These are phyloP conservation scores for Ambrosia trifida DNA, from an alignment of 129 eudicot species.

Conservation along the genomic window DNA sequence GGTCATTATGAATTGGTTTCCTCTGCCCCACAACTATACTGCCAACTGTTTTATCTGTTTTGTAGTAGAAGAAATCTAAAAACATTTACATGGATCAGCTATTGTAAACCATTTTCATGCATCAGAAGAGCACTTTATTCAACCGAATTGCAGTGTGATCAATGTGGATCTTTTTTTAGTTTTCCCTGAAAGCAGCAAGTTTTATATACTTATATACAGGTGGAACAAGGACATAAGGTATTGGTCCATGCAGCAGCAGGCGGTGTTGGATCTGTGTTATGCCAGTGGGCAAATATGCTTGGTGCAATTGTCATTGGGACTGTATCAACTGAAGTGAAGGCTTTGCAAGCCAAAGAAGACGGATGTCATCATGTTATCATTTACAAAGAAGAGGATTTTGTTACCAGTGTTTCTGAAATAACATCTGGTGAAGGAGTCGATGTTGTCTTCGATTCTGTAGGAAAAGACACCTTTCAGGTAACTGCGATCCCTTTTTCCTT, in stretches of 20 bases:
- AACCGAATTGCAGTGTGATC: neutral
- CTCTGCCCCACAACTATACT: too few relatives aligned
- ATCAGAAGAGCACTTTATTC: neutral
- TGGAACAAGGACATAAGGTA: slow-evolving; percentile 68
- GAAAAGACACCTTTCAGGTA: slow-evolving; percentile 84
- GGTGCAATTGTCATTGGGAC: slow-evolving; percentile 85
- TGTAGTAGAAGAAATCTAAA: too few relatives aligned
- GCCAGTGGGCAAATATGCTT: slow-evolving; percentile 80
- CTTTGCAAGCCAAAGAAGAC: slow-evolving; percentile 76
- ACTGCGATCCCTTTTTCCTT: neutral
- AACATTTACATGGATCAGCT: neutral
- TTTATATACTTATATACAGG: slow-evolving; percentile 33
- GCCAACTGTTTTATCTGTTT: neutral
- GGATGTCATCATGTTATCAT: slow-evolving; percentile 76
- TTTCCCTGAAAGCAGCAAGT: slow-evolving; percentile 9
- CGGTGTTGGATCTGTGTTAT: slow-evolving; percentile 70
- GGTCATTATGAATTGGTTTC: too few relatives aligned
- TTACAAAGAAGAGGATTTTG: slow-evolving; percentile 76
- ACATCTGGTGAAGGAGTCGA: slow-evolving; percentile 75
- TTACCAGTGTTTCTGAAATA: slow-evolving; percentile 62
- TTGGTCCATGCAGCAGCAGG: slow-evolving; percentile 87
- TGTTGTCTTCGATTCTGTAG: slow-evolving; percentile 89
- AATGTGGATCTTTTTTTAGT: neutral
- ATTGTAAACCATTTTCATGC: neutral
- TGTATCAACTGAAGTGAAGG: slow-evolving; percentile 73